phyloP scores from a whole-genome alignment of 352 stramenopile species.

The Globisporangium megalacanthum region DNA sequence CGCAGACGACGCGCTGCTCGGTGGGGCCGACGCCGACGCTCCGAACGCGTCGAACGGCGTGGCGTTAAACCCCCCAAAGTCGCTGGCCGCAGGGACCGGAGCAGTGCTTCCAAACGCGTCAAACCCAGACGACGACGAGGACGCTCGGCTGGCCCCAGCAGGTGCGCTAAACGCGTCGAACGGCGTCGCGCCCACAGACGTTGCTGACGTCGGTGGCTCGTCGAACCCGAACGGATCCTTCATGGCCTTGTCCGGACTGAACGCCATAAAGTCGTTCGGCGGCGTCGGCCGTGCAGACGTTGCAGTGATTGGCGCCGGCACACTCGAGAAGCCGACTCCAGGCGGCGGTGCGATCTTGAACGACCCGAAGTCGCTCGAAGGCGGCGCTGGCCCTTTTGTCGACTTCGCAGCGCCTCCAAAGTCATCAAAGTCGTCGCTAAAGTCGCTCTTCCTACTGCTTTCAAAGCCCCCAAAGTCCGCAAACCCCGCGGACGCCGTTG shows the following conservation, averaged over 20 bases:
- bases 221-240: conserved; percentile 59
- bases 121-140: conserved; percentile 14
- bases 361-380: conserved; percentile 40
- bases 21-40: conserved; percentile 5
- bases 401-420: conserved; percentile 29
- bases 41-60: conserved; percentile 33
- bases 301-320: conserved; percentile 6
- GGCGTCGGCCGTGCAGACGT: conserved; percentile 13
- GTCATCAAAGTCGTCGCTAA: conserved; percentile 38
- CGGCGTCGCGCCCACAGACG: background rate
- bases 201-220: conserved; percentile 16
- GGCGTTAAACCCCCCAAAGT: conserved; percentile 7
- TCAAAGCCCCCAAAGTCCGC: conserved; percentile 54
- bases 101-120: conserved; percentile 19
- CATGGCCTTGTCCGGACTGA: conserved; percentile 35
- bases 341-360: conserved; percentile 71
- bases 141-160: background rate
- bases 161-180: conserved; percentile 8
- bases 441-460: conserved; percentile 15
- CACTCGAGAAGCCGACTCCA: conserved; percentile 32
- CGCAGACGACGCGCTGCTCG: conserved; percentile 10
- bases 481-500: conserved; percentile 36
- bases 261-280: conserved; percentile 62
- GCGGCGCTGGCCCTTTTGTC: conserved; percentile 8
- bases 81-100: background rate